Evolutionary conservation across 2,329 filamentous ascomycete genomes (phyloP).

Genomic region (Talaromyces albobiverticillius): DNA sequence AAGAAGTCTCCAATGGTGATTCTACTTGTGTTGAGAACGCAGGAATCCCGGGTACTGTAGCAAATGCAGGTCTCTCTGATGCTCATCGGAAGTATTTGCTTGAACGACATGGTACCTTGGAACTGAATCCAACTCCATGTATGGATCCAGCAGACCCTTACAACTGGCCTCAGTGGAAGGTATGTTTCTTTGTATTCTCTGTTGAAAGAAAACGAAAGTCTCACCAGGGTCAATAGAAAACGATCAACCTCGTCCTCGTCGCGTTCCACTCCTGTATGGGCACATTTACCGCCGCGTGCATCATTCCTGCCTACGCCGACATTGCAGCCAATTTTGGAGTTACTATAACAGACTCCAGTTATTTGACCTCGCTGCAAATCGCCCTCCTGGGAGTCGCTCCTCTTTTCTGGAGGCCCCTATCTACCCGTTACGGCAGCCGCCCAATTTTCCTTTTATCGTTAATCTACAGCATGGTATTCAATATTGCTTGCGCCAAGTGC

Average conservation of each 20-base stretch:
- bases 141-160: constrained; percentile 54
- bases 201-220: neutral
- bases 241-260: constrained; percentile 51
- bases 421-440: constrained; percentile 52
- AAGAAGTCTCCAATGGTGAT: too few relatives aligned
- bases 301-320: constrained; percentile 52
- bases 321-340: constrained; percentile 51
- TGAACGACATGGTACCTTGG: constrained; percentile 53
- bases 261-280: constrained; percentile 54
- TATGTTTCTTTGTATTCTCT: constrained; percentile 16
- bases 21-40: too few relatives aligned
- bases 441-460: constrained; percentile 52
- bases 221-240: constrained; percentile 38
- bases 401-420: constrained; percentile 55
- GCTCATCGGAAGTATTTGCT: constrained; percentile 49
- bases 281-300: constrained; percentile 51
- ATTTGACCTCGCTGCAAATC: constrained; percentile 53
- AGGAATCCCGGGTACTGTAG: too few relatives aligned
- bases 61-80: constrained; percentile 25
- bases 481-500: constrained; percentile 52
- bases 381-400: constrained; percentile 51
- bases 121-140: constrained; percentile 54
- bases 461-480: constrained; percentile 47
- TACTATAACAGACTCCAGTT: constrained; percentile 48
- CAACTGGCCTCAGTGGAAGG: constrained; percentile 57